phyloP scores from a whole-genome alignment of 371 early-diverging fungal genomes.

The Saksenaea vasiformis region DNA sequence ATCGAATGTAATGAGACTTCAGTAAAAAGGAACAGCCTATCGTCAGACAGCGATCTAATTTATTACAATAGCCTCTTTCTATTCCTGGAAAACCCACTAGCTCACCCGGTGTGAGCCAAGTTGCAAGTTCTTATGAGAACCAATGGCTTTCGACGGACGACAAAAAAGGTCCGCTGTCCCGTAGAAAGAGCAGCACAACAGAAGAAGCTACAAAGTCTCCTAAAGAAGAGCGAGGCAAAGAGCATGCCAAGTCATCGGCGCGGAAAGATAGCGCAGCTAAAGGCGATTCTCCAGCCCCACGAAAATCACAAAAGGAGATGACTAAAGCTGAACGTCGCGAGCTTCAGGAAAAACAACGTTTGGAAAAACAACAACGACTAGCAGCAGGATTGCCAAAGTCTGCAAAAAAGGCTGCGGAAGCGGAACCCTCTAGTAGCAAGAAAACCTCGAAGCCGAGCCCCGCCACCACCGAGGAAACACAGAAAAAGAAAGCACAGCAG shows the following conservation, averaged over 20 bases:
- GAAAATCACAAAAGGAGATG: slow-evolving; percentile 72
- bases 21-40: background rate
- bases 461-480: slow-evolving; percentile 30
- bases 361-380: slow-evolving; percentile 65
- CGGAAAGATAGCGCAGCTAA: slow-evolving; percentile 10
- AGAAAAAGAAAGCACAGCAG: slow-evolving; percentile 39
- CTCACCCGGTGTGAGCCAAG: background rate
- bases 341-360: slow-evolving; percentile 75
- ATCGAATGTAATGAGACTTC: background rate
- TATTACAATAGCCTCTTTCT: background rate
- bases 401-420: slow-evolving; percentile 30
- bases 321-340: slow-evolving; percentile 91
- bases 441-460: slow-evolving; percentile 30
- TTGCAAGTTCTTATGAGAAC: slow-evolving; percentile 8
- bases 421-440: slow-evolving; percentile 15
- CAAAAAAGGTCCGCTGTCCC: background rate
- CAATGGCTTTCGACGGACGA: slow-evolving; percentile 6
- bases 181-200: slow-evolving; percentile 3
- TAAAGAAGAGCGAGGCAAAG: slow-evolving; percentile 19
- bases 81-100: slow-evolving; percentile 1
- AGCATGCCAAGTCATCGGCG: slow-evolving; percentile 11
- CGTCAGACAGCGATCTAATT: background rate
- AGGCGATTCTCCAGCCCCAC: slow-evolving; percentile 14
- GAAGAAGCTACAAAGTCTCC: background rate
- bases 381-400: slow-evolving; percentile 49